These are phyloP conservation scores for Smittium culicis DNA, from an alignment of 371 early-diverging fungal species.

Conservation along the genomic window DNA sequence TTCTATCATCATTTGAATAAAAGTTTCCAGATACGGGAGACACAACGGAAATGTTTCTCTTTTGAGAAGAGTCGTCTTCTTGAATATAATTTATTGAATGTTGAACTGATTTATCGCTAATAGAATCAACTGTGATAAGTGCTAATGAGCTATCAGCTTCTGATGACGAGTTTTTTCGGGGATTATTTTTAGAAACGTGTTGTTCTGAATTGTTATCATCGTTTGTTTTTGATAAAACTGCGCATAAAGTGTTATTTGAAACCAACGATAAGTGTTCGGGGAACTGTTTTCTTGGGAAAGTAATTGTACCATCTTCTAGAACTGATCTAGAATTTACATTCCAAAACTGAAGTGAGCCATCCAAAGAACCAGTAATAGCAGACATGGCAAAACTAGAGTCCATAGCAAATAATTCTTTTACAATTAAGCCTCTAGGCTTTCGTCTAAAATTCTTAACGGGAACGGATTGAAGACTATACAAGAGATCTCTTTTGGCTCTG, in stretches of 20 bases:
- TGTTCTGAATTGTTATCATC: background rate
- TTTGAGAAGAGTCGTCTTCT: background rate
- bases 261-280: slow-evolving; percentile 1
- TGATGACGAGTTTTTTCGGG: background rate
- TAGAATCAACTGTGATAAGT: background rate
- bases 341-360: slow-evolving; percentile 12
- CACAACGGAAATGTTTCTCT: background rate
- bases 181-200: background rate
- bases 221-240: background rate
- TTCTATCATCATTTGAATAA: background rate
- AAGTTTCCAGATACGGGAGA: background rate
- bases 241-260: background rate
- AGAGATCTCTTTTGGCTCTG: background rate
- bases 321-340: background rate
- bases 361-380: slow-evolving; percentile 8
- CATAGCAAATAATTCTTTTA: background rate
- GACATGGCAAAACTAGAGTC: background rate
- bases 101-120: background rate
- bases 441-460: slow-evolving; percentile 6
- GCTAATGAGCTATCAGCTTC: background rate
- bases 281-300: background rate
- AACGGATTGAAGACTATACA: background rate
- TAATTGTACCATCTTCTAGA: background rate
- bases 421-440: slow-evolving; percentile 10
- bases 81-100: background rate